A percentile compares a stretch with the other conserved stretches of the same genome.
Evolutionary conservation across 108 stramenopile species (phyloP).

Genomic region (Discostella pseudostelligera): DNA sequence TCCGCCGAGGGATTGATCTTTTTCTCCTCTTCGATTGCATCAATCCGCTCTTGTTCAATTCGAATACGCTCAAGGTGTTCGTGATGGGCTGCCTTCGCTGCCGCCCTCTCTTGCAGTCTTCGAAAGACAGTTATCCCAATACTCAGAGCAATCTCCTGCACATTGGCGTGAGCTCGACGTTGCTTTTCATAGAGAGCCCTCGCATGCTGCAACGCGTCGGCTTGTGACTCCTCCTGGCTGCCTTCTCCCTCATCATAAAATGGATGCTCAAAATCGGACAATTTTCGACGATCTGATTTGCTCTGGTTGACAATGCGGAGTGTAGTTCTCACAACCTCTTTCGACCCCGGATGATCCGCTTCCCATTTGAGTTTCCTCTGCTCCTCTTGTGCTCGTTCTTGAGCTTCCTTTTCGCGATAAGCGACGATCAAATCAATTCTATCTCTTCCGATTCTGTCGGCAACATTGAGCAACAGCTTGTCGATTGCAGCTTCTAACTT

Average conservation of each 20-base stretch:
- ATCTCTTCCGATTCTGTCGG: conserved; percentile 75
- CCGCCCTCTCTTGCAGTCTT: conserved; percentile 30
- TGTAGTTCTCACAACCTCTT: conserved; percentile 34
- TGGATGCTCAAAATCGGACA: conserved; percentile 78
- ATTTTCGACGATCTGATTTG: conserved; percentile 40
- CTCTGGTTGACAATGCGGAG: conserved; percentile 25
- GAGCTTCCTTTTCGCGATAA: conserved; percentile 77
- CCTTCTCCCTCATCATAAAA: conserved; percentile 86
- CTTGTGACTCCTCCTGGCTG: conserved; percentile 65
- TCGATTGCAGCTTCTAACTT: conserved; percentile 82
- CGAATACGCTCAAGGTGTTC: conserved; percentile 20
- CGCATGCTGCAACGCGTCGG: conserved; percentile 65
- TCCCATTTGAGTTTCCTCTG: conserved; percentile 64
- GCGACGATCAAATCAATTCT: conserved; percentile 70
- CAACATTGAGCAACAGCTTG: conserved; percentile 71
- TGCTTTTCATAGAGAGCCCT: conserved; percentile 78
- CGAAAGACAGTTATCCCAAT: conserved; percentile 45
- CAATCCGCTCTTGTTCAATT: conserved; percentile 6
- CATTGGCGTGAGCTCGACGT: conserved; percentile 46
- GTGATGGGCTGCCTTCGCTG: conserved; percentile 38
- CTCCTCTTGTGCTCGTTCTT: conserved; percentile 72
- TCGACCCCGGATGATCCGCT: conserved; percentile 43
- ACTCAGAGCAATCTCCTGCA: conserved; percentile 44
- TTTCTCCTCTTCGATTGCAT: conserved; percentile 7
- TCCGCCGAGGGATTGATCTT: not conserved